phyloP scores from a whole-genome alignment of 2,329 filamentous ascomycete species.

The Chrysosporium queenslandicum region DNA sequence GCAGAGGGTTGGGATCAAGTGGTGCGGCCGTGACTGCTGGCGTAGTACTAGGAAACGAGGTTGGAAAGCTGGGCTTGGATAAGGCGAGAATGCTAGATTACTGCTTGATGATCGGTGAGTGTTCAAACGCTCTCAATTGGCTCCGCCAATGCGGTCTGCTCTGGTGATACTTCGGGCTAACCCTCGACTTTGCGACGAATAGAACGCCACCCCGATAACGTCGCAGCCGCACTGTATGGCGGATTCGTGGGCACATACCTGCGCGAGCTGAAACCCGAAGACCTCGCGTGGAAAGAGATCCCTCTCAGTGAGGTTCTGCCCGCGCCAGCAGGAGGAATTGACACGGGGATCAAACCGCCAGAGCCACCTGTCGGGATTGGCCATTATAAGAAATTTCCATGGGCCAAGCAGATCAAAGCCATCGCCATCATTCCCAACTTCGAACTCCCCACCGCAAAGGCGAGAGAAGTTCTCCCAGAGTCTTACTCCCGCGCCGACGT shows the following conservation, averaged over 20 bases:
- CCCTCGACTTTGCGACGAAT: background rate
- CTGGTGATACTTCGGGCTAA: background rate
- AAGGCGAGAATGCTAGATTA: constrained; percentile 85
- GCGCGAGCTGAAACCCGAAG: constrained; percentile 79
- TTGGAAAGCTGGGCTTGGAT: constrained; percentile 66
- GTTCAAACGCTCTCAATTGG: background rate
- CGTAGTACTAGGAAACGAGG: constrained; percentile 83
- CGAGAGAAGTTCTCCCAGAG: constrained; percentile 71
- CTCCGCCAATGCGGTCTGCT: background rate
- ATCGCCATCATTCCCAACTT: constrained; percentile 95
- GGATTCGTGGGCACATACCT: constrained; percentile 96
- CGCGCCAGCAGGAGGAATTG: constrained; percentile 76
- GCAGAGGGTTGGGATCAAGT: constrained; percentile 85
- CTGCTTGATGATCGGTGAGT: constrained; percentile 81
- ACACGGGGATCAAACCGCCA: constrained; percentile 78
- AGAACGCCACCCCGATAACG: constrained; percentile 82
- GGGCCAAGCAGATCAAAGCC: constrained; percentile 91
- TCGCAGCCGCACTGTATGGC: constrained; percentile 88
- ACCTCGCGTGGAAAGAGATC: constrained; percentile 84
- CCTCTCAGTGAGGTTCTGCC: constrained; percentile 89
- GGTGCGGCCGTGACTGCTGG: constrained; percentile 92
- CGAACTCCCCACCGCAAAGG: constrained; percentile 87
- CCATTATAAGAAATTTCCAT: constrained; percentile 90
- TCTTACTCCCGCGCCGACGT: constrained; percentile 73
- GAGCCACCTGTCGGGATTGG: constrained; percentile 87